Conservation (phyloP, 2,329 filamentous ascomycete genomes). For the Botrytis fragariae region DNA sequence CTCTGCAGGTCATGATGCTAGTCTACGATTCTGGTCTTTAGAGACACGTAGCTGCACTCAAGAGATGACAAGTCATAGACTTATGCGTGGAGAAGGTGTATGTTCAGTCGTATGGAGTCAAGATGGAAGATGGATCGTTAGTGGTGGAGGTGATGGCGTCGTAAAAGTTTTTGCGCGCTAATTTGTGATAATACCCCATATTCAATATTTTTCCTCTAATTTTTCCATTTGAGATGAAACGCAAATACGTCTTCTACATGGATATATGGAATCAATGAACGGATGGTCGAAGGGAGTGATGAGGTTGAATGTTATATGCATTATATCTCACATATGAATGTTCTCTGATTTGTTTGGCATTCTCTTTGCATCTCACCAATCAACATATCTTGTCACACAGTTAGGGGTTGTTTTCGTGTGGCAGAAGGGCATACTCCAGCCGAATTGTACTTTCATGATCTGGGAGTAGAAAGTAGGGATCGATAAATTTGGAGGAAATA, state of each 20-base stretch:
- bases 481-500: background rate
- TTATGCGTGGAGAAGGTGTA: conserved; percentile 95
- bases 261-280: background rate
- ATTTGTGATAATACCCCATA: conserved; percentile 18
- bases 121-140: conserved; percentile 91
- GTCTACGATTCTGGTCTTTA: conserved; percentile 92
- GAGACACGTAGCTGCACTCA: conserved; percentile 95
- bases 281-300: background rate
- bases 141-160: conserved; percentile 89
- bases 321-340: conserved; percentile 9
- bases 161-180: conserved; percentile 82
- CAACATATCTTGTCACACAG: background rate
- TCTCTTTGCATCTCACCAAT: background rate
- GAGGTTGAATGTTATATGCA: conserved; percentile 7
- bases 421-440: background rate
- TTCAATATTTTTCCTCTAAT: conserved; percentile 10
- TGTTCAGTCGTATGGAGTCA: conserved; percentile 94
- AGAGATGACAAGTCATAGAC: conserved; percentile 86
- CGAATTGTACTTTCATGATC: background rate
- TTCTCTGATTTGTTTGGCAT: background rate
- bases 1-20: conserved; percentile 92
- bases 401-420: background rate
- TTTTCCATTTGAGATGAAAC: conserved; percentile 1
- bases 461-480: background rate
- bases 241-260: conserved; percentile 7